Conservation (phyloP, 441 rosid genomes). For the Gossypium davidsonii region DNA sequence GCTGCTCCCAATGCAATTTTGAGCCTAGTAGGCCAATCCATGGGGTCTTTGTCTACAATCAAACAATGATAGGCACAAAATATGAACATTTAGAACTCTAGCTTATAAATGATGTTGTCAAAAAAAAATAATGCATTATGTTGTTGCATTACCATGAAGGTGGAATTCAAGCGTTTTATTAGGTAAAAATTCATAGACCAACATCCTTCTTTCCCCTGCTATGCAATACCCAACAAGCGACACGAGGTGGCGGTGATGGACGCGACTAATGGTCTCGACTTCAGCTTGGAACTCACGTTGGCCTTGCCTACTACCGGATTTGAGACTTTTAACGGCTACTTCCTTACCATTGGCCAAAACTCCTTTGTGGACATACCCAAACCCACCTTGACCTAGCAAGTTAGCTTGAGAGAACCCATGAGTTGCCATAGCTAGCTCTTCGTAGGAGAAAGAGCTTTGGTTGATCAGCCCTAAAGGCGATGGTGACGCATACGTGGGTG, state of each 20-base stretch:
- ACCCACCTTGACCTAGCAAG: conserved; percentile 86
- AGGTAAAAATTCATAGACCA: conserved; percentile 77
- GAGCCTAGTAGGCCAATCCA: conserved; percentile 62
- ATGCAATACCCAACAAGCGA: conserved; percentile 77
- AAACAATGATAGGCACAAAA: background rate
- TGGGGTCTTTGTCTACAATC: conserved; percentile 43
- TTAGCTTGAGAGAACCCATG: conserved; percentile 52
- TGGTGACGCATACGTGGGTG: conserved; percentile 39
- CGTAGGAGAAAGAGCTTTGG: conserved; percentile 56
- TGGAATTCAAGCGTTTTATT: conserved; percentile 77
- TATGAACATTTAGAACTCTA: background rate
- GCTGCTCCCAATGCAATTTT: conserved; percentile 81
- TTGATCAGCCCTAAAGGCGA: conserved; percentile 43
- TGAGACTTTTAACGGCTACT: conserved; percentile 76
- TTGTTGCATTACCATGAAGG: conserved; percentile 48
- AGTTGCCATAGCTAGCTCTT: conserved; percentile 68
- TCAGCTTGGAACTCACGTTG: conserved; percentile 69
- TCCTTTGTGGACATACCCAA: conserved; percentile 84
- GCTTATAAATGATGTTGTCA: background rate
- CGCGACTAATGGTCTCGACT: conserved; percentile 85
- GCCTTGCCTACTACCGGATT: conserved; percentile 75
- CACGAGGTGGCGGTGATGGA: conserved; percentile 85
- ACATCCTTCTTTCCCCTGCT: conserved; percentile 42
- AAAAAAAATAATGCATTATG: background rate
- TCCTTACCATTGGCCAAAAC: conserved; percentile 65